phyloP scores from a whole-genome alignment of 2,329 filamentous ascomycete genomes.

The Neonectria neomacrospora region DNA sequence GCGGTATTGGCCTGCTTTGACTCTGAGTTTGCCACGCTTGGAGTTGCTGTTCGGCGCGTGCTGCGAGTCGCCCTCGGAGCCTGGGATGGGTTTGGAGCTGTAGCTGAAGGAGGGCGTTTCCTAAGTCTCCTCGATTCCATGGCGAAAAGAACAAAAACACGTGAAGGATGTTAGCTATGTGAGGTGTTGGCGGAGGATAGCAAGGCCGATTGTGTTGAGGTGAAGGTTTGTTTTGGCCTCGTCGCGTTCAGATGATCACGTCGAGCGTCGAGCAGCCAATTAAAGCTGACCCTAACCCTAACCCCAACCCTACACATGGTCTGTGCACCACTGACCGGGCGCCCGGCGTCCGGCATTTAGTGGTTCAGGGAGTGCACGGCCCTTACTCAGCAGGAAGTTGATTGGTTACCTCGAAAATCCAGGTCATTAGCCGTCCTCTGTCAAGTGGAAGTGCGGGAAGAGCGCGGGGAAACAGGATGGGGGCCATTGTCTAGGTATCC shows the following conservation, averaged over 20 bases:
- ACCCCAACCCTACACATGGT: slow-evolving; percentile 42
- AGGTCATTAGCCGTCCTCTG: not conserved
- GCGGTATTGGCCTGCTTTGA: slow-evolving; percentile 3
- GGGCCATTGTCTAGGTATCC: not conserved
- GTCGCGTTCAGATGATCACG: slow-evolving; percentile 23
- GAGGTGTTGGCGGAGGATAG: not conserved
- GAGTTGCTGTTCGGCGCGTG: slow-evolving; percentile 23
- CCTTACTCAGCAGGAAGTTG: not conserved
- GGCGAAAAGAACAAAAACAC: not conserved
- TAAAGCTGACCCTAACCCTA: slow-evolving; percentile 10
- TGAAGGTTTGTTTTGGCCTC: slow-evolving; percentile 18
- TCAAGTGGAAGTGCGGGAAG: not conserved
- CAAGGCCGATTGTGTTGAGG: not conserved
- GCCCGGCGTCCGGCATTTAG: no score
- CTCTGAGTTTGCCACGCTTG: slow-evolving; percentile 6
- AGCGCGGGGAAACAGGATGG: not conserved
- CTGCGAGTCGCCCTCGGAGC: slow-evolving; percentile 31
- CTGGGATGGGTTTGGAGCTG: slow-evolving; percentile 8
- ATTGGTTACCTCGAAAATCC: slow-evolving; percentile 14
- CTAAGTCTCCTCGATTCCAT: slow-evolving; percentile 38
- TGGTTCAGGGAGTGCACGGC: no score
- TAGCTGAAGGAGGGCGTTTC: slow-evolving; percentile 23
- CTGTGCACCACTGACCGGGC: no score
- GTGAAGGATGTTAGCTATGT: not conserved
- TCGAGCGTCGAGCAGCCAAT: not conserved